Base-by-base conservation (phyloP, 2,329 filamentous ascomycete genomes). In the Fusarium vanettenii region DNA sequence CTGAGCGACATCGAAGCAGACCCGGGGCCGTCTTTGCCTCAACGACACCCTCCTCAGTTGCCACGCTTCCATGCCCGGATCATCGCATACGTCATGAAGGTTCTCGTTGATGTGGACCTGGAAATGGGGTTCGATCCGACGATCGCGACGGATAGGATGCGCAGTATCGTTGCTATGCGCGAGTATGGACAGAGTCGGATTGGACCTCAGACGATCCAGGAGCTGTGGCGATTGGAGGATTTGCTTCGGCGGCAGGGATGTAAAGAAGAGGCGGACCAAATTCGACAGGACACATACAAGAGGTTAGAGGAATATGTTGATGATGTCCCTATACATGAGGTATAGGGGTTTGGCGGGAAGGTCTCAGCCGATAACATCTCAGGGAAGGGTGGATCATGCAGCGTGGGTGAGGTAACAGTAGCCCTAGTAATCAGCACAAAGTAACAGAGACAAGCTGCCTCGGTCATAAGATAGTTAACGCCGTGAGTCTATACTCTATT, bases 401-500 rank as follows among this genome's bases (percentile, higher is more conserved):
- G 43, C 18, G 6, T 31, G 2, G 16, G 18, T n/a, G 9, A 27
- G 22, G 14, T 8, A 5, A 27, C 22, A 48, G 10, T 31, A 2
- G 3, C 25, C 27, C 45, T 50, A 13, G 2, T 50, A 50, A 27
- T 18, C 14, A 27, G 25, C 43, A 48, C 43, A 48, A 48, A 27
- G 22, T 18, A 25, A 50, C 25, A 50, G 45, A 64, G 45, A 62
- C 45, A 57, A 63, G n/a, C 50, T 8, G 20, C 39, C 73, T 37
- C 56, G 59, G 52, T 18, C 71, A 37, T 60, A 31, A 52, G 3
- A 31, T 31, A 33, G 31, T 33, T 33, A 74, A 74, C 72, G 69
- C 72, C 72, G 52, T 35, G 61, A 70, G 65, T 74, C 69, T 72
- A 74, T 74, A 62, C 72, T 74, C 55, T 75, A 75, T 74, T 56